A percentile compares a stretch with the other conserved stretches of the same genome.
Evolutionary conservation across 805 yeast species (phyloP).

Genomic region (Metschnikowia cubensis): DNA sequence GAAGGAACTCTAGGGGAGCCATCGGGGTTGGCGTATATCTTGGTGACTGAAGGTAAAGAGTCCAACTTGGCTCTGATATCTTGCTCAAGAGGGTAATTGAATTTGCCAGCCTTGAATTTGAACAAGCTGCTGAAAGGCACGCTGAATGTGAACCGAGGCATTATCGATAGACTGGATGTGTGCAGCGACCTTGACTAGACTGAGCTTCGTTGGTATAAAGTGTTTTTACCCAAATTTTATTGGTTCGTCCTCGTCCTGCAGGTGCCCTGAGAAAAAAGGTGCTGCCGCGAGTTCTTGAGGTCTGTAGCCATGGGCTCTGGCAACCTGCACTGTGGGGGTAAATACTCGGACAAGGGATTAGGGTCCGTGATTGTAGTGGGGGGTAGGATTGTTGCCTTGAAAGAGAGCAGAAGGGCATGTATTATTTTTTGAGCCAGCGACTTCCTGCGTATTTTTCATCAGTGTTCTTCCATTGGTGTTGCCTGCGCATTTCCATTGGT

Average conservation of each 20-base stretch:
- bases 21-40: constrained; percentile 68
- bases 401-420: too few relatives aligned
- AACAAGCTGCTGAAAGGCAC: constrained; percentile 38
- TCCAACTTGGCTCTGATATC: constrained; percentile 62
- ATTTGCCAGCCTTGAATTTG: constrained; percentile 33
- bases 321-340: too few relatives aligned
- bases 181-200: constrained; percentile 1
- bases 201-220: constrained; percentile 6
- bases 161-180: constrained; percentile 12
- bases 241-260: constrained; percentile 9
- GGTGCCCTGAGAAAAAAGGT: neutral
- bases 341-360: too few relatives aligned
- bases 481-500: too few relatives aligned
- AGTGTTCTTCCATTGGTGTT: too few relatives aligned
- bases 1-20: constrained; percentile 68
- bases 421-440: too few relatives aligned
- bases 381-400: too few relatives aligned
- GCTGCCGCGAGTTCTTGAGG: constrained; percentile 1
- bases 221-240: constrained; percentile 10
- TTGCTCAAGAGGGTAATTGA: constrained; percentile 50
- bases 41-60: constrained; percentile 58
- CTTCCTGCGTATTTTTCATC: too few relatives aligned
- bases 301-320: neutral
- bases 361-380: too few relatives aligned
- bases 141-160: constrained; percentile 40